Evolutionary conservation across 768 basidiomycete species (phyloP), one percentile per base, ranked within the genome.

Genomic region (Tricholoma sp.): DNA sequence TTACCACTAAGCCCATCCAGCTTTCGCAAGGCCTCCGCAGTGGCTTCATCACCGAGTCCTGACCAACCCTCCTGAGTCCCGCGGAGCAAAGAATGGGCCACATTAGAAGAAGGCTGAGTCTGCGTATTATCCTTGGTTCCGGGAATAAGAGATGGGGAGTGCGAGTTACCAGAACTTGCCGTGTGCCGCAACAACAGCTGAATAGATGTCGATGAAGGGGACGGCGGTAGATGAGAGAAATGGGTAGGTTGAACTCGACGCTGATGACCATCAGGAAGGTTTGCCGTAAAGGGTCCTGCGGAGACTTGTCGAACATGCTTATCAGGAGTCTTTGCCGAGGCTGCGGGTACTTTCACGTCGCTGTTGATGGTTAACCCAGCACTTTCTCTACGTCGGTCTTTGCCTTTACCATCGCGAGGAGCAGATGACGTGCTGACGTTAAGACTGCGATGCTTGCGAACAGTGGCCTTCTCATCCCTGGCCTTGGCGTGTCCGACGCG

Each of bases 11-110:
- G 69, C 0, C 96, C 96, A 65, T 99, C 96, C 22, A 99, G 73
- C 72, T 96, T 97, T 55, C 94, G 83, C 34, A 99, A 77, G 8
- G 93, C 92, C 64, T 96, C 94, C 6, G 84, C 90, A 6, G 96
- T 94, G 14, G 88, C 87, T 64, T 91, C 86, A 66, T 95, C 92
- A 64, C 92, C 88, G 64, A 94, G 79, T 59, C 83, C 89, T 14
- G 87, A 87, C 91, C 91, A 94, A 24, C 92, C 92, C 69, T 92
- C 88, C 68, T 94, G 91, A 5, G 89, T 92, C 10, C 92, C 92
- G 61, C 90, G 83, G 22, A 94, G 79, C 54, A 93, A 74, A 1
- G 91, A 92, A 66, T 94, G 91, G 0, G 89, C 91, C 47, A 94
- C 89, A 66, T 81, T 88, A 5, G 86, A 75, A 35, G 85, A 74